Evolutionary conservation across 805 yeast genomes (phyloP), one percentile per base, ranked within the genome.

Genomic region (Torulaspora delbrueckii): DNA sequence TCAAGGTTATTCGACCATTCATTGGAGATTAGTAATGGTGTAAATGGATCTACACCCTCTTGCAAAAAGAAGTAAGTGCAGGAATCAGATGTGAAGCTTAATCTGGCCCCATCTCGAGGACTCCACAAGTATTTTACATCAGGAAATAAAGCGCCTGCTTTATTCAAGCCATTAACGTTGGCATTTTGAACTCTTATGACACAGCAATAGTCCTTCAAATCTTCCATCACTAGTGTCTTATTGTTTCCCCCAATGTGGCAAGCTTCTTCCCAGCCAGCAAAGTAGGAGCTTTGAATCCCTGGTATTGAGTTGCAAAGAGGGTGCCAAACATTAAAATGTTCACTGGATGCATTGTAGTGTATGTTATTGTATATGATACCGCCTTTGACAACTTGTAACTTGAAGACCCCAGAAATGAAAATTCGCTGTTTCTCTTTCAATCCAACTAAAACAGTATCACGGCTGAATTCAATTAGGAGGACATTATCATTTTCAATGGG

Each of bases 251-350:
- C 40, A 7, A 54, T 28, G 40, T 53, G 46, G 6, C 46, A 18
- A 6, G 45, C 48, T 26, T 62, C 63, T 9, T 60, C 51, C 68
- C 68, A 63, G 6, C 66, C 65, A 13, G 67, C 67, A 50, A 46
- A 63, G 44, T 48, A 55, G 2, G 68, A 64, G 33, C 60, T 44
- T 19, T 53, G 55, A 19, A 62, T 53, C 1, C 59, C 46, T 2
- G 68, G 57, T 34, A 63, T 55, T 2, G 68, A 53, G 35, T 53
- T 51, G 14, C 58, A 56, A 16, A 55, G 37, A 1, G 68, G 67
- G 41, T 63, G 67, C 60, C 64, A 62, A 16, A 60, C 42, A 1
- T 54, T 46, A 6, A 52, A 46, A 1, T 13, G 13, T 5, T 50
- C 45, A 34, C 45, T 55, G 2, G 63, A 57, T 4, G 66, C 62